These are phyloP conservation scores for Leccinellum albellum DNA, from an alignment of 768 basidiomycete genomes.

Conservation along the genomic window DNA sequence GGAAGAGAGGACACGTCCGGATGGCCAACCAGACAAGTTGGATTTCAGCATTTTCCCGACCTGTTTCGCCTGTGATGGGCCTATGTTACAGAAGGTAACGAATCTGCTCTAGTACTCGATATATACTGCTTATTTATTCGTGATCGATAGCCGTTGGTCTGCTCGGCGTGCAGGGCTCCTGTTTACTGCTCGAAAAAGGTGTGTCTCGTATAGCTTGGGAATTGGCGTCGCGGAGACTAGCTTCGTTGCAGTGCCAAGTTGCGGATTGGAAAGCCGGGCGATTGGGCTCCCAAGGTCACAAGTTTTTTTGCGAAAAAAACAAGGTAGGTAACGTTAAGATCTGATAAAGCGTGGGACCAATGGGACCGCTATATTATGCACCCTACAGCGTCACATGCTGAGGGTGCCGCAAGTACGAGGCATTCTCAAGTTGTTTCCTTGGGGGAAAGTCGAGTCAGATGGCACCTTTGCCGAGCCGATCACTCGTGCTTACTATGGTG, in stretches of 20 bases:
- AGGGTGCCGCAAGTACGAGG: conserved; percentile 31
- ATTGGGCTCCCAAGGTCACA: conserved; percentile 30
- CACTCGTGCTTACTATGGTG: conserved; percentile 34
- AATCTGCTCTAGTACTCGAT: neutral
- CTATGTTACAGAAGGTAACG: conserved; percentile 22
- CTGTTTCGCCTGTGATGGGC: conserved; percentile 22
- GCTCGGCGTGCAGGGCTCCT: conserved; percentile 27
- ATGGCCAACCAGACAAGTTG: conserved; percentile 26
- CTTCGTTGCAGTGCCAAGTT: conserved; percentile 31
- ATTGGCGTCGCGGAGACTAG: neutral
- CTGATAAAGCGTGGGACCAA: neutral
- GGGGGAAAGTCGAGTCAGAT: conserved; percentile 42
- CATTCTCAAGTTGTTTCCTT: conserved; percentile 37
- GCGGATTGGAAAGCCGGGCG: conserved; percentile 33
- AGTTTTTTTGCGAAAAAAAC: conserved; percentile 33
- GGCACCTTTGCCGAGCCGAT: conserved; percentile 35
- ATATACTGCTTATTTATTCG: neutral
- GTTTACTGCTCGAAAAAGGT: conserved; percentile 32
- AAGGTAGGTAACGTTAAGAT: conserved; percentile 21
- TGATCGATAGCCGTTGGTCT: conserved; percentile 23
- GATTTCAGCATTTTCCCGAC: conserved; percentile 23
- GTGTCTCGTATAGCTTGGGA: neutral
- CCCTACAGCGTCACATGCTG: conserved; percentile 35
- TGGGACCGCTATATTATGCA: neutral
- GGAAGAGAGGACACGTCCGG: conserved; percentile 24